Evolutionary conservation across 2,329 filamentous ascomycete genomes (phyloP).

Genomic region (Drechslerella dactyloides): DNA sequence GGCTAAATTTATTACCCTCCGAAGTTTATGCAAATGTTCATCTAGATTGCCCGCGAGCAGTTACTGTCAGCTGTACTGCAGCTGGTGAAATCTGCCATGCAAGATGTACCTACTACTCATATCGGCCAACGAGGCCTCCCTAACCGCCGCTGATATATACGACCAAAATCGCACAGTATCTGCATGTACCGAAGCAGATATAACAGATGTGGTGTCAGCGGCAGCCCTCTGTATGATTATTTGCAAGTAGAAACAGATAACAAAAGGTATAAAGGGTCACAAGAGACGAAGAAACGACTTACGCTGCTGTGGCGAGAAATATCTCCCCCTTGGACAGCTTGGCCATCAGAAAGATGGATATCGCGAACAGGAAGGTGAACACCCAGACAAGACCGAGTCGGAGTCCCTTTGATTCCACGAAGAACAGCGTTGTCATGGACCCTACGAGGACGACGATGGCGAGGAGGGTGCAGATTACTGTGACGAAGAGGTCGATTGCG

Average conservation of each 20-base stretch:
- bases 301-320: slow-evolving; percentile 56
- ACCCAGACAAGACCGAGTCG: slow-evolving; percentile 54
- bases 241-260: no score
- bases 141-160: slow-evolving; percentile 48
- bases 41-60: no score
- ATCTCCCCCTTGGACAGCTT: slow-evolving; percentile 55
- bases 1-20: no score
- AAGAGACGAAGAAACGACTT: slow-evolving; percentile 51
- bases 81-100: no score
- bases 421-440: slow-evolving; percentile 52
- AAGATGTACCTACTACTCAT: no score
- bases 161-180: slow-evolving; percentile 44
- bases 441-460: slow-evolving; percentile 52
- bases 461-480: slow-evolving; percentile 51
- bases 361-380: slow-evolving; percentile 55
- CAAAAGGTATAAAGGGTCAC: no score
- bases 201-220: no score
- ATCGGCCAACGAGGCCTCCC: not conserved
- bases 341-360: slow-evolving; percentile 54
- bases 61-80: no score
- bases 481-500: slow-evolving; percentile 44
- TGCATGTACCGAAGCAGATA: not conserved
- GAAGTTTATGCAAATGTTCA: no score
- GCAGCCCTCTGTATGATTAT: no score
- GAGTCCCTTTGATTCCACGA: slow-evolving; percentile 44